Evolutionary conservation across 2,329 filamentous ascomycete genomes (phyloP), one percentile per base, ranked within the genome.

Genomic region (Colletotrichum aenigma): DNA sequence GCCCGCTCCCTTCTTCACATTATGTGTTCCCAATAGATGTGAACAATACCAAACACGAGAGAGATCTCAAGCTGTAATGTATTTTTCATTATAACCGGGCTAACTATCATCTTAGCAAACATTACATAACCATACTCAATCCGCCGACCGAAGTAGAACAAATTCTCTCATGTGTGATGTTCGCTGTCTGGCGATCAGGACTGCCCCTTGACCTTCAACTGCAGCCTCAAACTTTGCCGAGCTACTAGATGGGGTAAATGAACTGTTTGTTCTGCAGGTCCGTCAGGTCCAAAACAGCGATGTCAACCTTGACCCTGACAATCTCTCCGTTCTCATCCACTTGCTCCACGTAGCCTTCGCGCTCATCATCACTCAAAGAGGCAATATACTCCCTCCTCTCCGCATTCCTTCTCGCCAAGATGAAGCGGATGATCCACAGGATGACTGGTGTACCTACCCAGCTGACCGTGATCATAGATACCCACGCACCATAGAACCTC

Each of bases 251-350:
- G 18, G 30, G 75, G 65, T 86, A 86, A 7, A 86, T 81, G 28
- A 86, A 86, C 69, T 81, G 82, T 30, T 80, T 82, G 65, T 86
- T 86, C 70, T 86, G 82, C 62, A 85, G 30, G 66, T 86, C 85
- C 3, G 84, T 86, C 61, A 86, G 70, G 58, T 86, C 82, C 73
- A 85, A n/a, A 36, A 85, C 69, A 0, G 85, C 80, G 38, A 86
- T 76, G 28, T 85, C 82, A 7, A 84, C 85, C 74, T 84, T 81
- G 12, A 77, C 78, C 36, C 79, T 77, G 13, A 83, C 78, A 7
- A 80, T 30, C 24, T 78, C 62, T 0, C 85, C 84, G 52, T 73
- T 77, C 28, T 83, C 81, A 67, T 84, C 83, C 48, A 82, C 74
- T 32, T 84, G 77, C 65, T 83, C 80, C 1, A 82, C 79, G 13